Conservation (phyloP, 176 grass and related monocot genomes). For the Phoenix dactylifera region DNA sequence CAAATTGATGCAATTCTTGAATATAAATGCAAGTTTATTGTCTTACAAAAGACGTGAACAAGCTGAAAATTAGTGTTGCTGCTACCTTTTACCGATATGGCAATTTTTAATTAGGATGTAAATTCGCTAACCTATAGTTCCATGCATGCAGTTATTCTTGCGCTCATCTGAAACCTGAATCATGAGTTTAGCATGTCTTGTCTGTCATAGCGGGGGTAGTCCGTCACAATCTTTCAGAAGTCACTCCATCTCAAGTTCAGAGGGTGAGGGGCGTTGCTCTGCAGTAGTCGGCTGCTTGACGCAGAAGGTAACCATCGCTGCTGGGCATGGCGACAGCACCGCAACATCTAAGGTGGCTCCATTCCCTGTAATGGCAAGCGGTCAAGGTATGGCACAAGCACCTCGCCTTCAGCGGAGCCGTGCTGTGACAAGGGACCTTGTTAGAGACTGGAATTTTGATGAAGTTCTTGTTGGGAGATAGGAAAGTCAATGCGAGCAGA, state of each 20-base stretch:
- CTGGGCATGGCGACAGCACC: slow-evolving; percentile 19
- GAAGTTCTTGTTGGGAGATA: slow-evolving; percentile 54
- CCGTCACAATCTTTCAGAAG: slow-evolving; percentile 79
- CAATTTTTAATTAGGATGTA: too few species aligned
- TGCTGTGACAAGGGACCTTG: slow-evolving; percentile 76
- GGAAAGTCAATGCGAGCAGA: slow-evolving; percentile 6
- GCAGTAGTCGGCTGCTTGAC: slow-evolving; percentile 47
- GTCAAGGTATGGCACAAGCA: slow-evolving; percentile 29
- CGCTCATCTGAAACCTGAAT: slow-evolving; percentile 1
- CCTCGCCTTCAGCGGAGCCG: slow-evolving; percentile 67
- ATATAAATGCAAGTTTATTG: too few species aligned
- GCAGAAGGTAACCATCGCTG: slow-evolving; percentile 32
- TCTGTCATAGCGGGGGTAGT: slow-evolving; percentile 73
- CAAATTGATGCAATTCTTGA: too few species aligned
- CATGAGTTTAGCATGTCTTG: slow-evolving; percentile 75
- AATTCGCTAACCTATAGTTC: neutral
- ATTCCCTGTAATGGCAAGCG: slow-evolving; percentile 40
- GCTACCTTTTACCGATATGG: too few species aligned
- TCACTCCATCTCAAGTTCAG: slow-evolving; percentile 77
- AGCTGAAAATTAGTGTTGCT: too few species aligned
- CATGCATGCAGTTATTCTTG: slow-evolving; percentile 10
- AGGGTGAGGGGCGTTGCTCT: slow-evolving; percentile 51
- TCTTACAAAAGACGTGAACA: too few species aligned
- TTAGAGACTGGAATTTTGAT: slow-evolving; percentile 91
- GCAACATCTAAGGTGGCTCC: slow-evolving; percentile 69